Evolutionary conservation across 2,329 filamentous ascomycete genomes (phyloP), one percentile per base, ranked within the genome.

Genomic region (Macroventuria anomochaeta): DNA sequence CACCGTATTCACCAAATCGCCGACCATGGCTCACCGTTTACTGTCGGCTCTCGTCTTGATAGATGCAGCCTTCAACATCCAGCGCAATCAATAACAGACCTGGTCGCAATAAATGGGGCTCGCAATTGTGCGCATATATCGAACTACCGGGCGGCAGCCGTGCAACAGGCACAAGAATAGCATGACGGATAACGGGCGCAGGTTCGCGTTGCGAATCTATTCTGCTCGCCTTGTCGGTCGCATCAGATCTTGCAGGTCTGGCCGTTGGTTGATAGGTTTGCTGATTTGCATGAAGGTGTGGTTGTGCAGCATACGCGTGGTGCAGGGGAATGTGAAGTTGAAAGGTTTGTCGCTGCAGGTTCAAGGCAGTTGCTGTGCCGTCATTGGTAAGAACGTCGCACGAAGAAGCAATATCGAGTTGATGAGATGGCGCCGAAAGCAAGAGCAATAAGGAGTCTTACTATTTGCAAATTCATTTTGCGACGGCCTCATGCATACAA

Each of bases 171-270:
- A 26, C 50, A 37, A 53, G 32, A 39, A 46, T 32, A 26, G 34
- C 29, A 26, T 53, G 49, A 53, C 49, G 29, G 31, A 42, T 37
- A 54, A 54, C 51, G 51, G 50, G n/a, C 18, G 50, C 43, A 42
- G 32, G 51, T 25, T 37, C 25, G 28, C 37, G 33, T 40, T 15
- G 36, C 31, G 41, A 46, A 37, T 41, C 21, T 46, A 31, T 29
- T 40, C 36, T 44, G 31, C 31, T 49, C 34, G 32, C 44, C 44
- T 20, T 25, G 39, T 25, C 42, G 43, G 42, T 29, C 37, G 7
- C 18, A n/a, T 8, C 17, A 8, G 12, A 25, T n/a, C n/a, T n/a
- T 21, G 31, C 39, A 8, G 39, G 34, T 15, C 12, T 11, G 17
- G 21, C 29, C 23, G 17, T 8, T 17, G 28, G n/a, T 18, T 25